Evolutionary conservation across 2,329 filamentous ascomycete species (phyloP).

Genomic region (Zymoseptoria tritici): DNA sequence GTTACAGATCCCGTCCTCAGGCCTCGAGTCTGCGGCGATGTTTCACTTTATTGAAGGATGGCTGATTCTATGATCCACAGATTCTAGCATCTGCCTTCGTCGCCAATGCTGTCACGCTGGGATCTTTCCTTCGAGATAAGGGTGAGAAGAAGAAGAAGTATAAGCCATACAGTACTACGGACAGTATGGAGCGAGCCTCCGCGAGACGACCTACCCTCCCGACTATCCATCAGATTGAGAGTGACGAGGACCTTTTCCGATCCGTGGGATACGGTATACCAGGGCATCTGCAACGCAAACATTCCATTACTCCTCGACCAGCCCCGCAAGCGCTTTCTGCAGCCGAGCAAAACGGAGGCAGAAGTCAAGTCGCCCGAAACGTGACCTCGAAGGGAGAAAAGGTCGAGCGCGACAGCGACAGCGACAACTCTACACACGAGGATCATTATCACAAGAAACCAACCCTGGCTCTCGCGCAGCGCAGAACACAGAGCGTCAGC

Average conservation of each 20-base stretch:
- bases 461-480: constrained; percentile 11
- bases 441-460: constrained; percentile 3
- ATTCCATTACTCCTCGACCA: constrained; percentile 28
- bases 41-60: too few relatives aligned
- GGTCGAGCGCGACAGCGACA: constrained; percentile 8
- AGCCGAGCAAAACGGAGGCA: not conserved
- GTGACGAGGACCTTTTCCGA: constrained; percentile 81
- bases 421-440: constrained; percentile 9
- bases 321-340: constrained; percentile 36
- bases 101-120: constrained; percentile 82
- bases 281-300: constrained; percentile 36
- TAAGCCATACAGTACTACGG: constrained; percentile 42
- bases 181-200: constrained; percentile 49
- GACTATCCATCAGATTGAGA: constrained; percentile 67
- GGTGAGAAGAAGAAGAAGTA: constrained; percentile 87
- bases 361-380: not conserved
- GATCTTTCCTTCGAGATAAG: constrained; percentile 84
- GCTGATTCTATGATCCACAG: too few relatives aligned
- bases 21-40: too few relatives aligned
- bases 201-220: constrained; percentile 54
- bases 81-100: constrained; percentile 81
- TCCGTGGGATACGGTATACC: constrained; percentile 65
- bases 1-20: too few relatives aligned
- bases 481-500: constrained; percentile 45
- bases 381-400: not conserved